A percentile compares a stretch with the other conserved stretches of the same genome.
These are phyloP conservation scores for Apophysomyces sp. DNA, from an alignment of 371 early-diverging fungal genomes.

Conservation along the genomic window DNA sequence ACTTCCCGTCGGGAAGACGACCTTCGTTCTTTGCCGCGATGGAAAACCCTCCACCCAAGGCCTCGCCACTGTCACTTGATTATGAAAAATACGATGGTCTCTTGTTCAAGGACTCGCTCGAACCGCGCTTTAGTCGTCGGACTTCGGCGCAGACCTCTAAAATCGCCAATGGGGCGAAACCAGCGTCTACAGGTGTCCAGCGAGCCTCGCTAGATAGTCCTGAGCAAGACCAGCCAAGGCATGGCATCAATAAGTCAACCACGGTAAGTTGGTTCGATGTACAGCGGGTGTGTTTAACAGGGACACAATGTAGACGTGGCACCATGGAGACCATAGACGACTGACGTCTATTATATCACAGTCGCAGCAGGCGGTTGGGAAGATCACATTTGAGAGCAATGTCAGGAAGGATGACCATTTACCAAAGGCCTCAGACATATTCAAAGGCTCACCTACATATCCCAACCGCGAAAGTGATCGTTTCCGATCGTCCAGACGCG, in stretches of 20 bases:
- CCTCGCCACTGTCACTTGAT: constrained; percentile 14
- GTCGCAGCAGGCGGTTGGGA: constrained; percentile 35
- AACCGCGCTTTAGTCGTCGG: constrained; percentile 39
- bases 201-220: constrained; percentile 35
- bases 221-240: constrained; percentile 17
- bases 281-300: not conserved
- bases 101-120: constrained; percentile 43
- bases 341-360: constrained; percentile 38
- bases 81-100: constrained; percentile 59
- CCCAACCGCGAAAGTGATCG: constrained; percentile 22
- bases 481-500: constrained; percentile 26
- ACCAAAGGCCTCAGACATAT: constrained; percentile 24
- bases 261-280: constrained; percentile 22
- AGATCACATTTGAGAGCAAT: constrained; percentile 33
- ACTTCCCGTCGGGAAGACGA: constrained; percentile 17
- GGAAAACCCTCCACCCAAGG: not conserved
- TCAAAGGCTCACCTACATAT: constrained; percentile 35
- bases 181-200: constrained; percentile 13
- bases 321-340: constrained; percentile 35
- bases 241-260: constrained; percentile 15
- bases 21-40: constrained; percentile 8
- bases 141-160: constrained; percentile 4
- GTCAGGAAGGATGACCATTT: constrained; percentile 32
- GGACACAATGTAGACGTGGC: constrained; percentile 36
- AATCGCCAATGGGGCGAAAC: constrained; percentile 6